Evolutionary conservation across 2,329 filamentous ascomycete genomes (phyloP), one percentile per base, ranked within the genome.

Genomic region (Apiospora pterosperma): DNA sequence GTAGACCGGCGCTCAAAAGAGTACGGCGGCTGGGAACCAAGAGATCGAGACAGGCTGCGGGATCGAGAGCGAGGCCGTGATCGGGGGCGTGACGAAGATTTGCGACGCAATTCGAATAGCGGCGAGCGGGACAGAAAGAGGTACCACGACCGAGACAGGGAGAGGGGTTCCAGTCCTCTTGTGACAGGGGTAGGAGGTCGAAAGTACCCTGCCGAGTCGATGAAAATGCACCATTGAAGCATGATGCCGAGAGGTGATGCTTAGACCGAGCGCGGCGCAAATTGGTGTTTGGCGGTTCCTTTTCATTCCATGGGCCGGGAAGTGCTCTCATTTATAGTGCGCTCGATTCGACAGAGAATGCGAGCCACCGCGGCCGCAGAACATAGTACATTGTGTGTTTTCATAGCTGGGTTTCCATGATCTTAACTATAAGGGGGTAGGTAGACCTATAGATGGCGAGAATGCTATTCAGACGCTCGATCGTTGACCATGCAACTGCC

Each of bases 11-110:
- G 70, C 23, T 63, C 63, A n/a, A 68, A 71, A 59, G 72, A 74
- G 11, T 65, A 63, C 19, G 36, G 64, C 19, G 36, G 64, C 8
- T 73, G 71, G 70, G 73, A 74, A 61, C 62, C 66, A 11, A 69
- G 66, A 19, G 66, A 66, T 21, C 59, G 66, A n/a, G 58, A 60
- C 34, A 36, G 36, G 34, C 5, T 38, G 8, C 34, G 70, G 36
- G 71, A 73, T 36, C 64, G 71, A 38, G 67, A 67, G 19, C 69
- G 70, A 36, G 70, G 68, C 19, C 67, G 69, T 64, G 75, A 78
- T 7, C 66, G 70, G 61, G 74, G 75, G 28, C 70, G 75, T 68
- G 69, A 70, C 36, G 67, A 72, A 52, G 74, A 77, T 48, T 71
- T 75, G 48, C 74, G 77, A 44, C 73, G 67, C 25, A 65, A 69